Base-by-base conservation (phyloP, 441 rosid genomes). In the Gossypium davidsonii region DNA sequence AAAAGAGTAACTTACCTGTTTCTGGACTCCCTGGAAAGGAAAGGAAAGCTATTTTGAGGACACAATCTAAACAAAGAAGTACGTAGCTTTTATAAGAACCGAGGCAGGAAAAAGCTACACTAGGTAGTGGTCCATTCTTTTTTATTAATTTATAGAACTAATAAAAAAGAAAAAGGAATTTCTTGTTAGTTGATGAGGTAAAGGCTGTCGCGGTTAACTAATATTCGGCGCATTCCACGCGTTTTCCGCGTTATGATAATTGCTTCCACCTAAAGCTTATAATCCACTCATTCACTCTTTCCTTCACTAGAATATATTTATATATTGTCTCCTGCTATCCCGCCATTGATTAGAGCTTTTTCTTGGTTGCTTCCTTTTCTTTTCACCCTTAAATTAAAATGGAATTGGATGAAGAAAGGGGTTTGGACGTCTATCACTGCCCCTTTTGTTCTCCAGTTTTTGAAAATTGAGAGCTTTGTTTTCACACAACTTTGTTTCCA, bases 201-300 rank as follows among this genome's bases (percentile, higher is more conserved):
- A 52, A 52, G 57, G 57, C 10, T 52, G 23, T 17, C 65, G 63
- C 37, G 15, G 55, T 31, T 34, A 9, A 52, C 17, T 25, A 28
- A 37, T 70, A 61, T 64, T 74, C 75, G 78, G 85, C 80, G 84
- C 79, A 78, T 74, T 62, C 78, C 79, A 90, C 90, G 94, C 90
- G 97, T 76, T 87, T 75, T 3, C 23, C 82, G 71, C 76, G 81
- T 71, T 31, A 72, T 70, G 60, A 84, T 88, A 48, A 70, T 83
- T 81, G 82, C 86, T 77, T 83, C 75, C 75, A 76, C 69, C 76
- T 66, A 51, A 85, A 84, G 83, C 69, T 62, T 71, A 64, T 71
- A 28, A 79, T 75, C 53, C 75, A 73, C 63, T 77, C 71, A 69
- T 71, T 70, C 71, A 62, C 5, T 23, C 25, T 17, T 12, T 23